Base-by-base conservation (phyloP, 495 filamentous ascomycete genomes). In the Penicillium coprophilum region DNA sequence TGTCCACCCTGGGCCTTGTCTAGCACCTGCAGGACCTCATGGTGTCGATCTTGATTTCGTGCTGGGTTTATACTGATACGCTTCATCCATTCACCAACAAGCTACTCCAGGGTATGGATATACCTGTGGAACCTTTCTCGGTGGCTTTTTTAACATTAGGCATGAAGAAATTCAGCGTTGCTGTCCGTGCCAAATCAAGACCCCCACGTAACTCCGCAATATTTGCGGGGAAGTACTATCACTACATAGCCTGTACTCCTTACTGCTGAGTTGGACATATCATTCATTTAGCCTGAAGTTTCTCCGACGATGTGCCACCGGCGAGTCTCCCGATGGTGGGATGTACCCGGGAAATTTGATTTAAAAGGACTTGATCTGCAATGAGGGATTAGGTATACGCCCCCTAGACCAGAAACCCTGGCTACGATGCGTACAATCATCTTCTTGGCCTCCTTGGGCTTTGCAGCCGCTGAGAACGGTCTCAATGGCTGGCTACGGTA, bases 401-500 rank as follows among this genome's bases (percentile, higher is more conserved):
- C 11, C 6, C 45, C 17, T 10, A 15, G 34, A 38, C 21, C 13
- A 3, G 11, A 45, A 34, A 13, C 8, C 17, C 15, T 34, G 21
- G 3, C 17, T 23, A 58, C 11, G 6, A 64, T 64, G 61, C 40
- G 55, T 30, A 20, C 27, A 15, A 32, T 64, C 20, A 31, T 58
- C 9, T 53, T 62, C 2, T 24, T 64, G n/a, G 59, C 48, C 1
- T 53, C 50, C 11, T 24, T 64, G 20, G 58, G 61, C 28, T 10
- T 56, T 20, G 59, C 38, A 15, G 61, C 58, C 21, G 70, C 65
- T 38, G 83, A 89, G 59, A 78, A 82, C 59, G 86, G 86, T 13
- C 66, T 82, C 21, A 71, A 77, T 46, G 85, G 75, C 53, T 89
- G 86, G 86, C 64, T 89, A 36, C 80, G 85, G 45, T 88, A 88